These are phyloP conservation scores for Alternaria rosae DNA, from an alignment of 2,329 filamentous ascomycete genomes.

Conservation along the genomic window DNA sequence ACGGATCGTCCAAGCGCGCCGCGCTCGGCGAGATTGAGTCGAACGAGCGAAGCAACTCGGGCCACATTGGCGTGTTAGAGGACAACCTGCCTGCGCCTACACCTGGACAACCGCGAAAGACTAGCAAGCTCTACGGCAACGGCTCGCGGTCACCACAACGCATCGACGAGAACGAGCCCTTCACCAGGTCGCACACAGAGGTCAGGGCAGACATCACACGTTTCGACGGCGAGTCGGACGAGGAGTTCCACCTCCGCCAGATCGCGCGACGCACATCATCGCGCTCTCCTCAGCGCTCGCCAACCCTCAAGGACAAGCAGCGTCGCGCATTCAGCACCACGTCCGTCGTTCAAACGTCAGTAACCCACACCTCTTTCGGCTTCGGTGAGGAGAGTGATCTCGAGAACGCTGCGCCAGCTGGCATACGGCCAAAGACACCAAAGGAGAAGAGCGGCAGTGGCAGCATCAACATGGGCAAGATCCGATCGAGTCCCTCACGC, in stretches of 20 bases:
- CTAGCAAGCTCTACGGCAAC: slow-evolving; percentile 75
- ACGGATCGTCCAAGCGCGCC: slow-evolving; percentile 76
- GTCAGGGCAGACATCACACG: slow-evolving; percentile 65
- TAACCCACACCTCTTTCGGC: slow-evolving; percentile 45
- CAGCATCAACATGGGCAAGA: slow-evolving; percentile 55
- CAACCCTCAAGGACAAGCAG: slow-evolving; percentile 63
- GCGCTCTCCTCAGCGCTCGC: slow-evolving; percentile 68
- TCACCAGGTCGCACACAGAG: slow-evolving; percentile 65
- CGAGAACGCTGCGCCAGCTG: slow-evolving; percentile 52
- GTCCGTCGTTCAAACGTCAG: slow-evolving; percentile 58
- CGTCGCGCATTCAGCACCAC: slow-evolving; percentile 78
- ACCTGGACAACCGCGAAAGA: slow-evolving; percentile 93
- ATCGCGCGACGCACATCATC: slow-evolving; percentile 67
- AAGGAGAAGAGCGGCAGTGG: slow-evolving; percentile 52
- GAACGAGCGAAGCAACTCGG: slow-evolving; percentile 65
- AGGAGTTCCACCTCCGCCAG: slow-evolving; percentile 78
- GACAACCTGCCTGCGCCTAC: slow-evolving; percentile 95
- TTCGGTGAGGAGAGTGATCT: slow-evolving; percentile 55
- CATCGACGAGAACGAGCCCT: slow-evolving; percentile 59
- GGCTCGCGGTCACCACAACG: slow-evolving; percentile 45
- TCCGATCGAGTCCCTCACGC: slow-evolving; percentile 53
- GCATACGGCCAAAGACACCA: slow-evolving; percentile 55
- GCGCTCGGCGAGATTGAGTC: slow-evolving; percentile 94
- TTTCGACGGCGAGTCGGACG: slow-evolving; percentile 73
- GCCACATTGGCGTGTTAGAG: slow-evolving; percentile 72